Evolutionary conservation across 2,329 filamentous ascomycete species (phyloP).

Genomic region (Pseudocercospora vitis): DNA sequence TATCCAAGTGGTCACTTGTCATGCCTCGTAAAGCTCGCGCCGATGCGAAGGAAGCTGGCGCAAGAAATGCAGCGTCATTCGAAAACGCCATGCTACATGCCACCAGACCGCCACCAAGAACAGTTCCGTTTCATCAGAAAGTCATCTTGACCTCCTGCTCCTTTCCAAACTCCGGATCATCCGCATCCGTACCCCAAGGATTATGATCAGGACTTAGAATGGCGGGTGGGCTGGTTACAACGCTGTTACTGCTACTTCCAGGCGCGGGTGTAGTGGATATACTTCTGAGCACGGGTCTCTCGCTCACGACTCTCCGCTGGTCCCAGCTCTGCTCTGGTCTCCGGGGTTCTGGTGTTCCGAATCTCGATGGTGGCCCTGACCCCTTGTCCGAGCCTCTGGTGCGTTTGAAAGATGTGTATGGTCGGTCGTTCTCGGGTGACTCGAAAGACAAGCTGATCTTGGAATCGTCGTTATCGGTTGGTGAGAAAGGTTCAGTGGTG

Average conservation of each 20-base stretch:
- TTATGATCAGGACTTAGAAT: constrained; percentile 40
- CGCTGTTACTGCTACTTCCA: not conserved
- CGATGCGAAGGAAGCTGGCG: not conserved
- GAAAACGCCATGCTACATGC: not conserved
- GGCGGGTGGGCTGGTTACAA: constrained; percentile 1
- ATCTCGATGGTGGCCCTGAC: no score
- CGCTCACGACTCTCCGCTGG: constrained; percentile 4
- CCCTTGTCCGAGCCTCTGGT: no score
- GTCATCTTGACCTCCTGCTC: constrained; percentile 52
- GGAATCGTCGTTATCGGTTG: constrained; percentile 42
- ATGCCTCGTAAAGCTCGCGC: not conserved
- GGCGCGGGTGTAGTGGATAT: constrained; percentile 34
- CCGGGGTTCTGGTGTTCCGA: constrained; percentile 6
- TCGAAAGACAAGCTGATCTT: constrained; percentile 52
- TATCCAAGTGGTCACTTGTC: not conserved
- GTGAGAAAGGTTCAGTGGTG: constrained; percentile 18
- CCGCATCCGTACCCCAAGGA: constrained; percentile 51
- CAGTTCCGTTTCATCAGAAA: constrained; percentile 34
- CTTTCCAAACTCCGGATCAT: constrained; percentile 48
- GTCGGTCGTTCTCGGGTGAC: constrained; percentile 20
- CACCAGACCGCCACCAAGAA: not conserved
- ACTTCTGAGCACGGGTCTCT: constrained; percentile 24
- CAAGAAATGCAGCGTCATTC: not conserved
- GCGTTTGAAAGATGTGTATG: constrained; percentile 20
- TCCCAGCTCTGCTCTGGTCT: constrained; percentile 16